A percentile compares a stretch with the other conserved stretches of the same genome.
phyloP scores from a whole-genome alignment of 148 eudicot genomes.

The Arbutus unedo region DNA sequence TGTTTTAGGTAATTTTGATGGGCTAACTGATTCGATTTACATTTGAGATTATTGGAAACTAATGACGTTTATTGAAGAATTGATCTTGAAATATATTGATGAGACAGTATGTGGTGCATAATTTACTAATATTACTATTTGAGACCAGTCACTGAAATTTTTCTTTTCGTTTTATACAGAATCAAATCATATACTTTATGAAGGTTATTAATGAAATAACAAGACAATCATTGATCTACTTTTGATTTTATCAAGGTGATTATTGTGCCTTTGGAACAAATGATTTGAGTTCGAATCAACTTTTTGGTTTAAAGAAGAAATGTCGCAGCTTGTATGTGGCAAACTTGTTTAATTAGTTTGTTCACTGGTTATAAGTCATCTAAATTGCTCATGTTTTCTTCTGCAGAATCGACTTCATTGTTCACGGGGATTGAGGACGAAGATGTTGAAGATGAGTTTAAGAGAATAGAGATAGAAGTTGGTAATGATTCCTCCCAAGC shows the following conservation, averaged over 20 bases:
- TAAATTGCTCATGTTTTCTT: conserved; percentile 5
- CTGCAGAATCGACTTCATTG: conserved; percentile 42
- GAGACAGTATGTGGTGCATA: no score
- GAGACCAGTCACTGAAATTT: no score
- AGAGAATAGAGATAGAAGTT: conserved; percentile 53
- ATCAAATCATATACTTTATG: no score
- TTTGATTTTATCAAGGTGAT: neutral
- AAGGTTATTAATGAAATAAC: no score
- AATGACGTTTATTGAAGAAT: neutral
- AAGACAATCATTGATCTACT: neutral
- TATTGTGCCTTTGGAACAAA: neutral
- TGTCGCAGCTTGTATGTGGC: neutral
- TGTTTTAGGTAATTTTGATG: conserved; percentile 49
- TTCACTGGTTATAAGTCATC: neutral
- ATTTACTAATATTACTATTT: no score
- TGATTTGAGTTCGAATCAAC: neutral
- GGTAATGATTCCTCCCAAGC: conserved; percentile 23
- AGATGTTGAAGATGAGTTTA: conserved; percentile 68
- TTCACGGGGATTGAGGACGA: conserved; percentile 46
- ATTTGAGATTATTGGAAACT: neutral
- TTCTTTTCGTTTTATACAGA: no score
- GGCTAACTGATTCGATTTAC: neutral
- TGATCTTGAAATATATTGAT: no score
- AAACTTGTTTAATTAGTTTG: neutral
- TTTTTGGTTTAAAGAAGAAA: neutral